Percentiles rank a stretch among this genome's conserved stretches.
Conservation (phyloP, 768 basidiomycete species). For the Panaeolus cyanescens region DNA sequence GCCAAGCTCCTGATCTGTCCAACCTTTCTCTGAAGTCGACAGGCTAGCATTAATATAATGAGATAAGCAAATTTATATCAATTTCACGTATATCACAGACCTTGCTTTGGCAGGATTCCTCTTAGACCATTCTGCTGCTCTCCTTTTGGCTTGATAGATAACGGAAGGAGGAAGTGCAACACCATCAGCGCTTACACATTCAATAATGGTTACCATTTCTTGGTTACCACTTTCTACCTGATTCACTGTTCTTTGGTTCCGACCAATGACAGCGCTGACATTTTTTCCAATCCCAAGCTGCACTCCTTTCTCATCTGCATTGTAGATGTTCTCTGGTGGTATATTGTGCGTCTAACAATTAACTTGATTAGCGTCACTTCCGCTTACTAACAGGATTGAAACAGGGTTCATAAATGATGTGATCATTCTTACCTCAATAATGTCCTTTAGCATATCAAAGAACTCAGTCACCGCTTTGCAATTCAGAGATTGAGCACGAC, state of each 20-base stretch:
- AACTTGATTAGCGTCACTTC: too few species aligned
- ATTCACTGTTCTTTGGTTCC: conserved; percentile 25
- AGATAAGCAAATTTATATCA: not conserved
- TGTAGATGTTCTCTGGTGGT: conserved; percentile 25
- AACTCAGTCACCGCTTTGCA: conserved; percentile 16
- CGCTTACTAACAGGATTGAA: not conserved
- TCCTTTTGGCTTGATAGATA: conserved; percentile 33
- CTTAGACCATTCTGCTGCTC: conserved; percentile 19
- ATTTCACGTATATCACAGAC: conserved; percentile 11
- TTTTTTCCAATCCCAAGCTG: conserved; percentile 24
- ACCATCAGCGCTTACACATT: conserved; percentile 43
- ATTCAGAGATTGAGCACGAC: conserved; percentile 23
- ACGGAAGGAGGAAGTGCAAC: conserved; percentile 32
- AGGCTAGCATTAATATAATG: conserved; percentile 22
- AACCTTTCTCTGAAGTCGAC: conserved; percentile 35
- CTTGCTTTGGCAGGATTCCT: conserved; percentile 29
- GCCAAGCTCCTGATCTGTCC: conserved; percentile 40
- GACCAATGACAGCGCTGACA: conserved; percentile 19
- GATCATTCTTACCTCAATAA: conserved; percentile 16
- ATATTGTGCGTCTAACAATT: conserved; percentile 14
- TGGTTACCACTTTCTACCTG: conserved; percentile 33
- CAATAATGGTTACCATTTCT: conserved; percentile 47
- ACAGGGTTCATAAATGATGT: not conserved
- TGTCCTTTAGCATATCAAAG: conserved; percentile 16
- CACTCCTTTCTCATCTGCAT: conserved; percentile 32